Evolutionary conservation across 495 filamentous ascomycete species (phyloP).

Genomic region (Evernia prunastri): DNA sequence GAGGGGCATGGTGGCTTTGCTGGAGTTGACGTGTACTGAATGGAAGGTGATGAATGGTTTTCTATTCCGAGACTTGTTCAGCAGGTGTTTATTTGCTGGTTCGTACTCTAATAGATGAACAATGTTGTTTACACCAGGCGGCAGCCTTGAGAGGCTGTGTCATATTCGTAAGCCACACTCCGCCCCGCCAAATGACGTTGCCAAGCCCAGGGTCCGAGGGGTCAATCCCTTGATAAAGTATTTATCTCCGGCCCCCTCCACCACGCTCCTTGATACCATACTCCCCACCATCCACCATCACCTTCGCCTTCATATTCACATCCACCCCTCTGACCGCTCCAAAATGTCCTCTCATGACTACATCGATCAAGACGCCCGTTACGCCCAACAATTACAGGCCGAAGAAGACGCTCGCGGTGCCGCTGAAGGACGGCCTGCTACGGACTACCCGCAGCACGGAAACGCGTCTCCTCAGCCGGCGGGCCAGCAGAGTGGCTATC

Average conservation of each 20-base stretch:
- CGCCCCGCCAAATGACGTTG: constrained; percentile 14
- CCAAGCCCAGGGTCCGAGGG: constrained; percentile 1
- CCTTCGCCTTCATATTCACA: not conserved
- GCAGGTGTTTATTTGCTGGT: not conserved
- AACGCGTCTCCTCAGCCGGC: not conserved
- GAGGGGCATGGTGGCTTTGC: constrained; percentile 66
- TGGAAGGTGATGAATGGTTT: not conserved
- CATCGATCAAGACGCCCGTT: not conserved
- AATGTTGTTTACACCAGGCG: not conserved
- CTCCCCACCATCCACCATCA: not conserved
- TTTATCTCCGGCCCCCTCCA: not conserved
- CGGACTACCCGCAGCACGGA: not conserved
- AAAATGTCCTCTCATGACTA: not conserved
- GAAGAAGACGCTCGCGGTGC: constrained; percentile 4
- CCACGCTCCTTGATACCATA: not conserved
- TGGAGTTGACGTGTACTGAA: not conserved
- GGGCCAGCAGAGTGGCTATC: constrained; percentile 11
- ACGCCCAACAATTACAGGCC: not conserved
- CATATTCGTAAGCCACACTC: constrained; percentile 8
- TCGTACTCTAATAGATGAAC: not conserved
- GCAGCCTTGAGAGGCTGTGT: constrained; percentile 10
- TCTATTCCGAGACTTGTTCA: too few relatives aligned
- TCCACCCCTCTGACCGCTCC: not conserved
- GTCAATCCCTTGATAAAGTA: not conserved
- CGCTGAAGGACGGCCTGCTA: constrained; percentile 2